Evolutionary conservation across 176 grass and related monocot genomes (phyloP), one percentile per base, ranked within the genome.

Genomic region (Carex kokanica): DNA sequence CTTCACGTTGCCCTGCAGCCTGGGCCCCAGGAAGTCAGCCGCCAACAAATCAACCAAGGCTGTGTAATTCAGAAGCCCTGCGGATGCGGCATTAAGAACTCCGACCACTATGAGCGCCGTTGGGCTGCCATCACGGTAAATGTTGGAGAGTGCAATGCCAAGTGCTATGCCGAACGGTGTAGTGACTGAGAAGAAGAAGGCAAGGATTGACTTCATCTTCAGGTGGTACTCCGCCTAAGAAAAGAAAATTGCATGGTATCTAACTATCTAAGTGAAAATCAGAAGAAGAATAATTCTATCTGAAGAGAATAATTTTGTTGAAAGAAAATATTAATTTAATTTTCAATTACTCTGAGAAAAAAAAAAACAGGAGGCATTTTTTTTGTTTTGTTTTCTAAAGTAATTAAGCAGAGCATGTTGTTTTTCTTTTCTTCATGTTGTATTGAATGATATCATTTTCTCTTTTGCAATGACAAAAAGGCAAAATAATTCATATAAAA

Each of bases 1-100:
- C 61, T 81, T 88, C 56, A 94, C 85, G 38, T 65, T 91, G 0
- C 87, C 57, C 85, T 97, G 95, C 71, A 94, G 85, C 88, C 88
- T 92, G 73, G 87, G 87, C 17, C 92, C 90, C 85, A 94, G 71
- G 88, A 97, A 97, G 81, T 94, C 90, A 0, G 88, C 64, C 15
- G 92, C 92, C 3, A 97, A 62, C 83, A 97, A 92, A 67, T 97
- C 90, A 0, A 97, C 94, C 53, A 97, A 74, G 15, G 94, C 94
- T 83, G 87, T 97, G 90, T 97, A 97, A 81, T 94, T 91, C 16
- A 97, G 88, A 31, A 97, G 88, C 38, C 92, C 95, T 2, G 92
- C 92, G 0, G 92, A 94, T 0, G 81, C 77, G 0, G 90, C 92
- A 78, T 97, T 97, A 3, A 94, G 88, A 31, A 94, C 23, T 0